Conservation (phyloP, 2,329 filamentous ascomycete species). For the Thelonectria blattea region DNA sequence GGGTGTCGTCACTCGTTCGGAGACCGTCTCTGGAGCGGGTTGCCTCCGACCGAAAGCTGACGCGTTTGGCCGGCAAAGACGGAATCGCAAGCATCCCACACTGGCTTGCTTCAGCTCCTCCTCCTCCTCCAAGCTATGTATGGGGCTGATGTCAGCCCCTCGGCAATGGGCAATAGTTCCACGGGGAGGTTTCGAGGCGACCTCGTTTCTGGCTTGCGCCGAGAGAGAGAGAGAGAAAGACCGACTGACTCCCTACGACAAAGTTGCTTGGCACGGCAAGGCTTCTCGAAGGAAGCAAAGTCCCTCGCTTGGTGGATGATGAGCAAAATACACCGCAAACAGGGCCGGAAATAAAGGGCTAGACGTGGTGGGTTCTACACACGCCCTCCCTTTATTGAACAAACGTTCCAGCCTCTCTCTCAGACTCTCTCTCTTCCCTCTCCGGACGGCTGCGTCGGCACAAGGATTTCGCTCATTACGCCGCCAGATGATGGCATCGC, state of each 20-base stretch:
- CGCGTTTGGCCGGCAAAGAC: constrained; percentile 35
- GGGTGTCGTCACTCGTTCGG: constrained; percentile 22
- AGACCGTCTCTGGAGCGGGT: constrained; percentile 5
- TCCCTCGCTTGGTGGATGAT: constrained; percentile 14
- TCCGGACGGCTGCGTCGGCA: constrained; percentile 39
- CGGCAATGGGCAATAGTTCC: constrained; percentile 4
- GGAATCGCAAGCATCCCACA: constrained; percentile 26
- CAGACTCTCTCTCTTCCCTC: constrained; percentile 7
- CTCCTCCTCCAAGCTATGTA: too few species aligned
- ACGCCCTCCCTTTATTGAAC: constrained; percentile 16
- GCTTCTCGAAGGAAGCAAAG: constrained; percentile 28
- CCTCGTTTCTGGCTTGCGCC: not conserved
- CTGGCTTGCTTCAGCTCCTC: too few species aligned
- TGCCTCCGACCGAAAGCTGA: constrained; percentile 22
- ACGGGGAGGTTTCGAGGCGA: not conserved
- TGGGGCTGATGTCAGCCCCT: not conserved
- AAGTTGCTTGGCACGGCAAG: constrained; percentile 35
- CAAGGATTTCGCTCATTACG: constrained; percentile 34
- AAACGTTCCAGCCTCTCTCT: constrained; percentile 17
- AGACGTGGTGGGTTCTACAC: constrained; percentile 19
- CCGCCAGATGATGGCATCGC: constrained; percentile 38
- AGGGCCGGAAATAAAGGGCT: constrained; percentile 27
- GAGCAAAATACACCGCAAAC: constrained; percentile 4
- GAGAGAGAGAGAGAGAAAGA: not conserved
- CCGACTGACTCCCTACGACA: too few species aligned